Conservation (phyloP, 1,139 yeast species). For the Petasospora rhodanensis region DNA sequence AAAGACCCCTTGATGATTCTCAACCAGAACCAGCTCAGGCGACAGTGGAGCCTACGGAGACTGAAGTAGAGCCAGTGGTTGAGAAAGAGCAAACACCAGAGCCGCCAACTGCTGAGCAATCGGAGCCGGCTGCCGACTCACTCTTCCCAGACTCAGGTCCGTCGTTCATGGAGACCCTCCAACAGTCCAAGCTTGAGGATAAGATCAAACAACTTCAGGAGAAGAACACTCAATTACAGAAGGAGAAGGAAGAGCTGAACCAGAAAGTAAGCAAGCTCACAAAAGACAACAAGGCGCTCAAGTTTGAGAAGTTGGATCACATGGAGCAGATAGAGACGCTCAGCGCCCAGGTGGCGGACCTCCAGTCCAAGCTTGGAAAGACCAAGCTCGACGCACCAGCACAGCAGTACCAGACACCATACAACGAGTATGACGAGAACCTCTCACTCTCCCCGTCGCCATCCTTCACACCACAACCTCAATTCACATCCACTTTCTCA, state of each 20-base stretch:
- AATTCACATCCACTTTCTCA: conserved; percentile 12
- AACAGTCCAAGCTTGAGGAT: conserved; percentile 27
- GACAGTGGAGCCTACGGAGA: conserved; percentile 7
- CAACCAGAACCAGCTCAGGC: too few species aligned
- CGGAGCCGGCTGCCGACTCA: conserved; percentile 2
- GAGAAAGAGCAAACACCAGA: conserved; percentile 3
- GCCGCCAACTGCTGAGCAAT: not conserved
- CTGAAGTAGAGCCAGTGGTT: conserved; percentile 4
- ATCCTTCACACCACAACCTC: conserved; percentile 18
- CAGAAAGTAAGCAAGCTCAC: conserved; percentile 24
- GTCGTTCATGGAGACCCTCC: conserved; percentile 28
- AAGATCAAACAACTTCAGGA: conserved; percentile 26
- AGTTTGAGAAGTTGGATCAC: conserved; percentile 44
- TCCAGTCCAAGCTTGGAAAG: conserved; percentile 21
- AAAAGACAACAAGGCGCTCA: conserved; percentile 32
- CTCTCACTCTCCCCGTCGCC: conserved; percentile 23
- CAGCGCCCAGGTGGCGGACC: conserved; percentile 18
- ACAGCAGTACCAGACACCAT: conserved; percentile 10
- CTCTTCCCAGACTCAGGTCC: conserved; percentile 20
- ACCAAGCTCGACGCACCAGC: conserved; percentile 16
- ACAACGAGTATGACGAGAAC: conserved; percentile 24
- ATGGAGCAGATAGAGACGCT: conserved; percentile 37
- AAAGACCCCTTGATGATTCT: too few species aligned
- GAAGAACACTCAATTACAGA: conserved; percentile 26
- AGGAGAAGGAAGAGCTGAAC: conserved; percentile 27